Conservation (phyloP, 306 rosid species). For the Cotoneaster glaucophyllus region DNA sequence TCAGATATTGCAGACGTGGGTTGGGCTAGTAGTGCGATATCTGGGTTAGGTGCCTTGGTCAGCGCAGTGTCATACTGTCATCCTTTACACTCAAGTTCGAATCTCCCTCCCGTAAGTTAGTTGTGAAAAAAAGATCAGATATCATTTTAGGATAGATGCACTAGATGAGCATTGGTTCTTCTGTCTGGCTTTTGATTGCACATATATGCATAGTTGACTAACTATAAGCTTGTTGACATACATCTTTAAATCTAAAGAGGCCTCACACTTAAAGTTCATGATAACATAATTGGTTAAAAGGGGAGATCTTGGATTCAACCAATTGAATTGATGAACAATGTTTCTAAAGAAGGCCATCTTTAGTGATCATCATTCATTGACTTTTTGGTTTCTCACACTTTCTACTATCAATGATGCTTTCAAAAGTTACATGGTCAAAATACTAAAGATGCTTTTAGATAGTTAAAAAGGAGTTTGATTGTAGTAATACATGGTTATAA, state of each 20-base stretch:
- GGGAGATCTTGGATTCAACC: background rate
- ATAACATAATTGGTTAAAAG: background rate
- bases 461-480: too few species aligned
- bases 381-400: background rate
- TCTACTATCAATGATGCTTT: background rate
- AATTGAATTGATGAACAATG: background rate
- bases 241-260: background rate
- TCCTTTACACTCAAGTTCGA: too few species aligned
- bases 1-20: background rate
- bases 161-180: background rate
- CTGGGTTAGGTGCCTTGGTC: too few species aligned
- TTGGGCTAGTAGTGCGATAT: too few species aligned
- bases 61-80: too few species aligned
- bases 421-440: background rate
- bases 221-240: background rate
- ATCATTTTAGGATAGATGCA: background rate
- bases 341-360: background rate
- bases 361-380: background rate
- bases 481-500: background rate
- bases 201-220: background rate
- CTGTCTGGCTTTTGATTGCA: background rate
- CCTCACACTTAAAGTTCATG: background rate
- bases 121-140: background rate
- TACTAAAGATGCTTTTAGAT: background rate
- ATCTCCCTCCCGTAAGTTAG: background rate